Conservation (phyloP, 1,284 basidiomycete genomes). For the Heterobasidion parviporum region DNA sequence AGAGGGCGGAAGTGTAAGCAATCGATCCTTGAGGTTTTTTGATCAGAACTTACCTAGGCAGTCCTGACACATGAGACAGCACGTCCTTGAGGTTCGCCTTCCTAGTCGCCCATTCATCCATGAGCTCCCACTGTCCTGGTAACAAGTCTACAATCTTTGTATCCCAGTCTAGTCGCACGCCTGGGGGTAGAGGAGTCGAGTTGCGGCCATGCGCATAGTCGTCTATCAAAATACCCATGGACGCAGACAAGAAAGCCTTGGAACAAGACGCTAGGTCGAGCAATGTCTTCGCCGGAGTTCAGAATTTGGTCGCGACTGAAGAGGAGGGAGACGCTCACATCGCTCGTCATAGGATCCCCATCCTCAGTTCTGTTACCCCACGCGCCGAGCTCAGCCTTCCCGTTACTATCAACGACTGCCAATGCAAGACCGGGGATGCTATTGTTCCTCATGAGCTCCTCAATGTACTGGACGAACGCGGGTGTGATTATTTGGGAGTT, state of each 20-base stretch:
- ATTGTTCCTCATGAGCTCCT: not conserved
- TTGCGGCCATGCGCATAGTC: slow-evolving; percentile 27
- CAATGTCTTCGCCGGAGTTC: slow-evolving; percentile 21
- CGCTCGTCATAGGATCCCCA: slow-evolving; percentile 14
- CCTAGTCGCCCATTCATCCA: slow-evolving; percentile 25
- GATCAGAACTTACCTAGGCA: slow-evolving; percentile 20
- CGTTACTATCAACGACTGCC: not conserved
- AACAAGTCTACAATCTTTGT: slow-evolving; percentile 27
- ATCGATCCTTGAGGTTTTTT: not conserved
- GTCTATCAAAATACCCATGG: slow-evolving; percentile 31
- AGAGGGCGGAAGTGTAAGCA: not conserved
- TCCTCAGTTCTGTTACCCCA: slow-evolving; percentile 20
- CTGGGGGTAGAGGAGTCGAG: slow-evolving; percentile 24
- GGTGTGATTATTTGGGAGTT: not conserved
- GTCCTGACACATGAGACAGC: slow-evolving; percentile 28
- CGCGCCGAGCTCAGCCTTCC: slow-evolving; percentile 12
- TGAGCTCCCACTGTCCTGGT: slow-evolving; percentile 24
- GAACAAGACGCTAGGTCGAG: slow-evolving; percentile 28
- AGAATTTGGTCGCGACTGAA: too few relatives aligned
- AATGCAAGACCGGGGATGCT: slow-evolving; percentile 2
- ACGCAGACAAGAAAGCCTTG: slow-evolving; percentile 30
- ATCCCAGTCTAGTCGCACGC: slow-evolving; percentile 25
- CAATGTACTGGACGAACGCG: not conserved
- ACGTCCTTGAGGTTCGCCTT: slow-evolving; percentile 28
- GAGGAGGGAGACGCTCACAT: slow-evolving; percentile 13